A percentile compares a stretch with the other conserved stretches of the same genome.
Conservation (phyloP, 176 grass and related monocot species). For the Oryza coarctata region DNA sequence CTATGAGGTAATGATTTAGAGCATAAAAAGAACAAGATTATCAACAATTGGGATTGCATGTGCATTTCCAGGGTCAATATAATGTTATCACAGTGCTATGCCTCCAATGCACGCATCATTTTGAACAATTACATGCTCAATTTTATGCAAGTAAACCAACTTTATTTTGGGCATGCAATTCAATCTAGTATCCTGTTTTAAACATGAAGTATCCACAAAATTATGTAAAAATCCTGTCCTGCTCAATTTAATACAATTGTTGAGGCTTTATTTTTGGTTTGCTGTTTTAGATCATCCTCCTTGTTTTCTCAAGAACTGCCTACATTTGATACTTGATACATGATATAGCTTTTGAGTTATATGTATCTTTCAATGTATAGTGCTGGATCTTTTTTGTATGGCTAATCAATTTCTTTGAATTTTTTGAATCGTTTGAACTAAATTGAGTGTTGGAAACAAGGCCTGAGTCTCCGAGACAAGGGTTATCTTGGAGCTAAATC, state of each 20-base stretch:
- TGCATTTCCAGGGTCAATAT: not conserved
- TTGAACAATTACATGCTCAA: not conserved
- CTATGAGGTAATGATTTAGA: slow-evolving; percentile 73
- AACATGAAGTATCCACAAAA: not conserved
- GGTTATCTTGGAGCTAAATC: not conserved
- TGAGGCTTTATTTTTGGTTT: not conserved
- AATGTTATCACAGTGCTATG: not conserved
- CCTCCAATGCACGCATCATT: not conserved
- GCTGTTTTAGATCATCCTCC: not conserved
- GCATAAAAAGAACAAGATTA: slow-evolving; percentile 24
- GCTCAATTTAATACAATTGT: not conserved
- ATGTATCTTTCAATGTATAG: not conserved
- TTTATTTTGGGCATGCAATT: slow-evolving; percentile 9
- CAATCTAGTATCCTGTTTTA: slow-evolving; percentile 2
- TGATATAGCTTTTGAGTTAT: slow-evolving; percentile 1
- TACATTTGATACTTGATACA: not conserved
- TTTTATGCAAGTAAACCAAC: slow-evolving; percentile 10
- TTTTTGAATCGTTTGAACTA: slow-evolving; percentile 21
- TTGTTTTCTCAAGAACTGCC: not conserved
- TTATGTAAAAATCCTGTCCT: slow-evolving; percentile 10
- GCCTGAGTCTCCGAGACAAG: not conserved
- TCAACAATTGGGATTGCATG: slow-evolving; percentile 14
- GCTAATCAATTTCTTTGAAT: not conserved
- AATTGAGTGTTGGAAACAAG: slow-evolving; percentile 12
- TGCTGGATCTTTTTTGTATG: slow-evolving; percentile 3